These are phyloP conservation scores for Botryobasidium botryosum DNA, from an alignment of 768 basidiomycete species.

Conservation along the genomic window DNA sequence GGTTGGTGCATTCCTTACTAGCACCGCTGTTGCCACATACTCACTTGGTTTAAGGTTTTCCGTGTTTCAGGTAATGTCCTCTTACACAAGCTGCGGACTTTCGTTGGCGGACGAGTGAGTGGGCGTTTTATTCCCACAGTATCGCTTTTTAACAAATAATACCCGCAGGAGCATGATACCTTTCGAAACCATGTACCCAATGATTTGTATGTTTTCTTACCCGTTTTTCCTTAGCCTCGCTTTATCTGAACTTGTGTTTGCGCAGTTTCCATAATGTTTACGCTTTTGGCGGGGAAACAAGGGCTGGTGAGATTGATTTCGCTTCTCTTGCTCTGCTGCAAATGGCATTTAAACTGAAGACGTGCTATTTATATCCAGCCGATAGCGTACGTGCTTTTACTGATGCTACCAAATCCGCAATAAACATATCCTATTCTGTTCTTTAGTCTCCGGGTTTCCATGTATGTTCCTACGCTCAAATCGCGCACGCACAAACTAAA, in stretches of 20 bases:
- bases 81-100: constrained; percentile 78
- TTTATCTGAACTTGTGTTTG: neutral
- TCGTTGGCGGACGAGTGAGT: constrained; percentile 80
- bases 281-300: neutral
- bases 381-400: neutral
- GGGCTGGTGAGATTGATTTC: neutral
- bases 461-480: neutral
- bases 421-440: neutral
- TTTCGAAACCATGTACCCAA: neutral
- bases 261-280: neutral
- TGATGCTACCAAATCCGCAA: neutral
- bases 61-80: constrained; percentile 65
- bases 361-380: neutral
- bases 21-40: neutral
- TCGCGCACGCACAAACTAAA: neutral
- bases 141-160: neutral
- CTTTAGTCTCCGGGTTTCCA: neutral
- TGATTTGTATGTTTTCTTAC: neutral
- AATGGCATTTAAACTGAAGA: too few species aligned
- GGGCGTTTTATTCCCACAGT: constrained; percentile 27
- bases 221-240: neutral
- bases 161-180: neutral
- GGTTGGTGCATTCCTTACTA: constrained; percentile 27
- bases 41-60: constrained; percentile 49
- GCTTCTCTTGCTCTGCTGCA: neutral